Evolutionary conservation across 2,329 filamentous ascomycete genomes (phyloP).

Genomic region (Aspergillus sp.): DNA sequence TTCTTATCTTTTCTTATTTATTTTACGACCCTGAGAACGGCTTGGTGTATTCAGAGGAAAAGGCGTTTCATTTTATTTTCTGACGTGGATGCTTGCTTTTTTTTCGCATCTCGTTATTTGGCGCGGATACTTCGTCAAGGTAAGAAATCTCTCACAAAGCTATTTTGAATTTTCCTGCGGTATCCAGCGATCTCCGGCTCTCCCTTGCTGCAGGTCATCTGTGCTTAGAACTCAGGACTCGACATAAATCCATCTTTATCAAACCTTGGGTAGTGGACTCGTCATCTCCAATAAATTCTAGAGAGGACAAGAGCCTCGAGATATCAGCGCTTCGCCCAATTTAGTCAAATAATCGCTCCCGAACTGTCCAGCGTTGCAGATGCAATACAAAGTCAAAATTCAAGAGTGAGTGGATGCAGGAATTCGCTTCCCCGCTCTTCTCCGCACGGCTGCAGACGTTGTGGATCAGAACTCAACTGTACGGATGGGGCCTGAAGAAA

Average conservation of each 20-base stretch:
- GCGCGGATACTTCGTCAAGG: conserved; percentile 10
- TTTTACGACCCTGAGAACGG: conserved; percentile 22
- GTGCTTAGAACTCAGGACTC: not conserved
- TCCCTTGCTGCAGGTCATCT: not conserved
- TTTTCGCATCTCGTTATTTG: conserved; percentile 12
- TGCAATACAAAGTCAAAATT: not conserved
- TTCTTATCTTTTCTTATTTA: conserved; percentile 18
- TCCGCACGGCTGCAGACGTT: conserved; percentile 4
- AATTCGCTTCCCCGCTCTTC: conserved; percentile 2
- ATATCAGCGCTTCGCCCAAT: not conserved
- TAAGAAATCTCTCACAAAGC: not conserved
- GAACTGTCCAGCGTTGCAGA: not conserved
- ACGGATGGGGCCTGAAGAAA: conserved; percentile 1
- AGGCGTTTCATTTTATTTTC: conserved; percentile 21
- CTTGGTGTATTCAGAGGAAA: conserved; percentile 24
- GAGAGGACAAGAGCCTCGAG: not conserved
- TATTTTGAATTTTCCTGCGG: not conserved
- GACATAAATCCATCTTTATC: not conserved
- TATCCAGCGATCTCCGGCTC: not conserved
- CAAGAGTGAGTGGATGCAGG: not conserved
- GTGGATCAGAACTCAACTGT: not conserved
- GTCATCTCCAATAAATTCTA: not conserved
- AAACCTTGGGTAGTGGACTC: not conserved
- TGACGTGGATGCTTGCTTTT: conserved; percentile 4
- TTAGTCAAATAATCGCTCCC: not conserved